phyloP scores from a whole-genome alignment of 495 filamentous ascomycete genomes.

The Pseudevernia furfuracea region DNA sequence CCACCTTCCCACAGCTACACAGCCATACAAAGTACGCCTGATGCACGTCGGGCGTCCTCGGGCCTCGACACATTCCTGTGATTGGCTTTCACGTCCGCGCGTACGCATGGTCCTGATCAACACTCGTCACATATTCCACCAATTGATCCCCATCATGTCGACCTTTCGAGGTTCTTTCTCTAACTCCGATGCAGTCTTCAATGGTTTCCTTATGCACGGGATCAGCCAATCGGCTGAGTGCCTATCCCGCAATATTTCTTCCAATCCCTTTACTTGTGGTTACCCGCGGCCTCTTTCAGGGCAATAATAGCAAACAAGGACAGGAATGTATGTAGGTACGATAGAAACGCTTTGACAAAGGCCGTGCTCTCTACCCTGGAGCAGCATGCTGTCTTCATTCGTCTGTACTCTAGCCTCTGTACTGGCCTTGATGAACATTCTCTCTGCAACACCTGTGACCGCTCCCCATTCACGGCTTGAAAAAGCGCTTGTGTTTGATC shows the following conservation, averaged over 20 bases:
- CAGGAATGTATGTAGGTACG: background rate
- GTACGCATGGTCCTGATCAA: background rate
- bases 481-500: background rate
- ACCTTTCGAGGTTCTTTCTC: background rate
- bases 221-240: conserved; percentile 2
- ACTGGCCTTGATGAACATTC: background rate
- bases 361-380: background rate
- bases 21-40: conserved; percentile 3
- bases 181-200: background rate
- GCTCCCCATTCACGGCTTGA: background rate
- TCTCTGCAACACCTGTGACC: background rate
- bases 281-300: background rate
- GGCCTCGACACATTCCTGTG: background rate
- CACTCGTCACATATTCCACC: conserved; percentile 1
- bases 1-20: background rate
- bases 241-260: background rate
- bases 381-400: background rate
- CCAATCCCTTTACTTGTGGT: background rate
- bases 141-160: background rate
- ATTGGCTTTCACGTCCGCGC: background rate
- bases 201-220: background rate
- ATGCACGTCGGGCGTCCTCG: conserved; percentile 1
- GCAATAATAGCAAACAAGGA: background rate
- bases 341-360: background rate
- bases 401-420: background rate